These are phyloP conservation scores for Zoysia pacifica DNA, from an alignment of 176 grass and related monocot genomes.

Conservation along the genomic window DNA sequence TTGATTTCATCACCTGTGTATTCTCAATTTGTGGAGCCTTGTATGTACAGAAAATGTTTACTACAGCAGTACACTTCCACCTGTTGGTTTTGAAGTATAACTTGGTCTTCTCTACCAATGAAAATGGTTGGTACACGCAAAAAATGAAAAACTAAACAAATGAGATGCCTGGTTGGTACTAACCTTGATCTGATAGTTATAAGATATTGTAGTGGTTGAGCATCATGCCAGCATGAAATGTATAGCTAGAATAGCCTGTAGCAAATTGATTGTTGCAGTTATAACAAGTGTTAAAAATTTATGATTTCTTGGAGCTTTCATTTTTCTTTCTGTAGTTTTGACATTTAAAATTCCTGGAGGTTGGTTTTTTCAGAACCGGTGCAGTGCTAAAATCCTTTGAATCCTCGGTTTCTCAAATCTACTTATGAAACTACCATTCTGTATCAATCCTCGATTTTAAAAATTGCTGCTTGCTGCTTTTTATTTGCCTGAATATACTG, in stretches of 20 bases:
- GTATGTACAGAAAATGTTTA: background rate
- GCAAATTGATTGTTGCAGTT: background rate
- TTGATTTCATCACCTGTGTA: background rate
- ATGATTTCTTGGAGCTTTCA: no score
- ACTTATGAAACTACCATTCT: background rate
- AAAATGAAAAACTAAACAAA: no score
- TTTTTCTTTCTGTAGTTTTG: no score
- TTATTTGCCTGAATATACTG: slow-evolving; percentile 12
- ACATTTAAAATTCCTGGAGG: no score
- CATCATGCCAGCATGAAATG: background rate
- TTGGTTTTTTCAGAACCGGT: no score
- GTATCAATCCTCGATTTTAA: background rate
- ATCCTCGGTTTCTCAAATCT: no score
- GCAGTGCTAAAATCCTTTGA: no score
- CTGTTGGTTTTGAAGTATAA: slow-evolving; percentile 5
- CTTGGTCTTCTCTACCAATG: background rate
- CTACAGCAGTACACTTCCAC: slow-evolving; percentile 22
- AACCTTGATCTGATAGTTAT: background rate
- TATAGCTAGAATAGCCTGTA: background rate
- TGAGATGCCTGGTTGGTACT: background rate
- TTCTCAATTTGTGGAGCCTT: background rate
- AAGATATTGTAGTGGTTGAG: background rate
- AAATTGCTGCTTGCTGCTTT: slow-evolving; percentile 12
- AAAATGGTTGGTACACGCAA: no score
- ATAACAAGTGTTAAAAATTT: background rate